Conservation (phyloP, 2,329 filamentous ascomycete species). For the Lasiodiplodia hormozganensis region DNA sequence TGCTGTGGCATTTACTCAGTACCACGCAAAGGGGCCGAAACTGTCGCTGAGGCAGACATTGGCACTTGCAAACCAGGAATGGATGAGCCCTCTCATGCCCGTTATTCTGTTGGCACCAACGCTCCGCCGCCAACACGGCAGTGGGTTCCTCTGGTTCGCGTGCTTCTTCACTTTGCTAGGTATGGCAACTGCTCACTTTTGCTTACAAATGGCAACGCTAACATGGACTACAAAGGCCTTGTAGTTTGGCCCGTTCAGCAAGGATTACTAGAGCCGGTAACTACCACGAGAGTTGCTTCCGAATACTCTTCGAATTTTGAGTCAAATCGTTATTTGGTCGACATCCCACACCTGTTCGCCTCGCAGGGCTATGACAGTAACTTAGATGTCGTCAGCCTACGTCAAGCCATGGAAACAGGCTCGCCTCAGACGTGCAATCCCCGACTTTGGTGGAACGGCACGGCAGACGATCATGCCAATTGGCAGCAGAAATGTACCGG, state of each 20-base stretch:
- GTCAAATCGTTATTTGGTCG: not conserved
- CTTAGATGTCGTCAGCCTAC: not conserved
- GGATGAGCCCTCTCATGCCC: not conserved
- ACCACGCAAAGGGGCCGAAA: not conserved
- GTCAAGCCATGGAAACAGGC: not conserved
- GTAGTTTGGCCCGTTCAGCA: conserved; percentile 6
- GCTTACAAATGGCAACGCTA: not conserved
- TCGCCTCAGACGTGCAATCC: not conserved
- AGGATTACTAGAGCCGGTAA: not conserved
- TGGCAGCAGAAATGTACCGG: too few species aligned
- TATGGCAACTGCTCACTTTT: not conserved
- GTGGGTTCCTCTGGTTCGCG: not conserved
- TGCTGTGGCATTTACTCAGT: not conserved
- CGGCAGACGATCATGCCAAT: not conserved
- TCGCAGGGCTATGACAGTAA: not conserved
- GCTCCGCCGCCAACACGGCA: not conserved
- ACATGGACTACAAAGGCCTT: not conserved
- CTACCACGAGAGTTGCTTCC: not conserved
- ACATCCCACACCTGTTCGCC: not conserved
- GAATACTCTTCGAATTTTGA: too few species aligned
- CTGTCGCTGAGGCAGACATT: not conserved
- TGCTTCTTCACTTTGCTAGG: not conserved
- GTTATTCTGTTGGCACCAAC: not conserved
- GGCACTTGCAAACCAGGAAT: not conserved
- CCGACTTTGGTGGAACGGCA: not conserved